Percentiles rank a stretch among this genome's conserved stretches.
phyloP scores from a whole-genome alignment of 2,329 filamentous ascomycete species.

The Pseudonectria buxi region DNA sequence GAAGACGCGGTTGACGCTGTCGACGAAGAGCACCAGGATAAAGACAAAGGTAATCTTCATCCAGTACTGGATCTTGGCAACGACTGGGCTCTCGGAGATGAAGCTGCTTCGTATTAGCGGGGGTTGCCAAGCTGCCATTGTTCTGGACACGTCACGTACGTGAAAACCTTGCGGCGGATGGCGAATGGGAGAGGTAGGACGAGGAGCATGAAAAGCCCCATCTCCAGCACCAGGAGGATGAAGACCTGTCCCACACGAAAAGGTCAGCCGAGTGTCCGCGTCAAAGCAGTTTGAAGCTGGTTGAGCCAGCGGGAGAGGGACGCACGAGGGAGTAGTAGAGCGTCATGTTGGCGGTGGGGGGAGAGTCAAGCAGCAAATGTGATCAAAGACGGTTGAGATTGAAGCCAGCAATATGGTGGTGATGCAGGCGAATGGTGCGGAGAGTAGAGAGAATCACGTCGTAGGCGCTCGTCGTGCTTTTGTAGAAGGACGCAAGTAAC shows the following conservation, averaged over 20 bases:
- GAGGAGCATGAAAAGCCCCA: conserved; percentile 71
- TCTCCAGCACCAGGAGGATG: conserved; percentile 74
- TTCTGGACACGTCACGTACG: conserved; percentile 34
- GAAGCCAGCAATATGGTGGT: too few species aligned
- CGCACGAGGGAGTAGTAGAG: conserved; percentile 51
- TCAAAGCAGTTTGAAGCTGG: background rate
- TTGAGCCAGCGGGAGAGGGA: conserved; percentile 1
- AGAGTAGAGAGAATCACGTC: background rate
- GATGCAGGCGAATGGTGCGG: too few species aligned
- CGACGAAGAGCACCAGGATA: conserved; percentile 95
- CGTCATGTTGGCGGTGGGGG: conserved; percentile 40
- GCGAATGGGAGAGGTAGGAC: conserved; percentile 85
- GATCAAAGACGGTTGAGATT: conserved; percentile 3
- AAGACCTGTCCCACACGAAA: conserved; percentile 77
- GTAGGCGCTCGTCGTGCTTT: conserved; percentile 3
- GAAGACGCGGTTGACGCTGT: conserved; percentile 93
- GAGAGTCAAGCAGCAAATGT: conserved; percentile 1
- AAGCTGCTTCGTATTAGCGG: conserved; percentile 49
- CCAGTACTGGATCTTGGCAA: conserved; percentile 94
- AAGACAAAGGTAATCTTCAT: conserved; percentile 99
- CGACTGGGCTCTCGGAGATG: conserved; percentile 77
- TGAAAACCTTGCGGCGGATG: conserved; percentile 77
- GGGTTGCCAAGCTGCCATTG: conserved; percentile 3
- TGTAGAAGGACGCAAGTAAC: background rate
- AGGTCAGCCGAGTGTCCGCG: background rate